Conservation (phyloP, 371 early-diverging fungal genomes). For the Mortierella sp. region DNA sequence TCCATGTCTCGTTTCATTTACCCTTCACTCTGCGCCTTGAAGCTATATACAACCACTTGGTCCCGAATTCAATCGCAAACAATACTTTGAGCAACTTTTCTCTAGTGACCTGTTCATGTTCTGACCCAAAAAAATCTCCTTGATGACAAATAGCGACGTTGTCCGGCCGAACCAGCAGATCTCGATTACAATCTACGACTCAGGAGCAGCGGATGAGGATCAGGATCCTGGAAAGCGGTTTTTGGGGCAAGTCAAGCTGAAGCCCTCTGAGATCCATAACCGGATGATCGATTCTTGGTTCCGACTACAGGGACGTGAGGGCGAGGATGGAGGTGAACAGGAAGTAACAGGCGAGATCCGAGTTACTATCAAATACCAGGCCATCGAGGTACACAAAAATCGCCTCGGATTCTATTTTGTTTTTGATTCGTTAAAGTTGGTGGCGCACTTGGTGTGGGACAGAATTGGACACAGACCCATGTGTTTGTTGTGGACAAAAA, state of each 20-base stretch:
- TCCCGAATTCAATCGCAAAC: background rate
- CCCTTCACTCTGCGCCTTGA: too few relatives aligned
- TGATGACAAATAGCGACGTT: conserved; percentile 67
- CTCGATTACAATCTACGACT: conserved; percentile 75
- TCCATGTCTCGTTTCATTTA: background rate
- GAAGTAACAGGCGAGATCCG: conserved; percentile 76
- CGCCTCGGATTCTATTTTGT: too few relatives aligned
- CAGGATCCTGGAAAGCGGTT: conserved; percentile 61
- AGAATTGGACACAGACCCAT: background rate
- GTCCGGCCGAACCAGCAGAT: conserved; percentile 71
- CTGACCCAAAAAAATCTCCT: background rate
- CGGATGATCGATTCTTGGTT: conserved; percentile 79
- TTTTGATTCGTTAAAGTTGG: background rate
- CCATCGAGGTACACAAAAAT: conserved; percentile 53
- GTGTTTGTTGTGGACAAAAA: background rate
- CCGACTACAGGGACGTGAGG: conserved; percentile 64
- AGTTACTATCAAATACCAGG: conserved; percentile 69
- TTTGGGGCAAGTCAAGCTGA: conserved; percentile 73
- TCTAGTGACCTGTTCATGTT: conserved; percentile 9
- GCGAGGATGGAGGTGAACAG: conserved; percentile 62
- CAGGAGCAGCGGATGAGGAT: conserved; percentile 58
- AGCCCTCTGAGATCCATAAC: conserved; percentile 67
- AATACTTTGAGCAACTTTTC: too few relatives aligned
- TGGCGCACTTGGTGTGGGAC: too few relatives aligned
- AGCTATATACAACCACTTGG: too few relatives aligned